Evolutionary conservation across 768 basidiomycete genomes (phyloP).

Genomic region (Infundibulicybe gibba): DNA sequence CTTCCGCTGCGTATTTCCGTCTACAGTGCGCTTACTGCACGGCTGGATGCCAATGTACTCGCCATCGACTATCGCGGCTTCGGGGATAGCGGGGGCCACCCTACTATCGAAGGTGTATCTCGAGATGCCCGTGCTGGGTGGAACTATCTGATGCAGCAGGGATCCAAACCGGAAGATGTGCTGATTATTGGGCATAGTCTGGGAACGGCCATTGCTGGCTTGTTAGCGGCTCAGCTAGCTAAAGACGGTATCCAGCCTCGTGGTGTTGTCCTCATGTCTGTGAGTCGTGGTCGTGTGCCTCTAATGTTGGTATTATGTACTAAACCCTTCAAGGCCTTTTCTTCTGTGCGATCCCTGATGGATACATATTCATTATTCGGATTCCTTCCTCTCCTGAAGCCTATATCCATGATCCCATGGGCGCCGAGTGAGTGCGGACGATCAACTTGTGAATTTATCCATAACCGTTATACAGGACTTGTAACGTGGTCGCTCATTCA

Average conservation of each 20-base stretch:
- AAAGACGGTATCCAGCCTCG: constrained; percentile 35
- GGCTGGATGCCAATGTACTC: constrained; percentile 56
- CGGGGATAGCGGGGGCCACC: constrained; percentile 63
- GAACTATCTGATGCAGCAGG: constrained; percentile 55
- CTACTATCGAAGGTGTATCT: constrained; percentile 56
- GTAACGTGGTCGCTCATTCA: constrained; percentile 51
- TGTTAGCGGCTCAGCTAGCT: constrained; percentile 44
- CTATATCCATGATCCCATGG: constrained; percentile 60
- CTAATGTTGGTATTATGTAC: not conserved
- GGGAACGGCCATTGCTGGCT: constrained; percentile 63
- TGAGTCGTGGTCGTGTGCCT: constrained; percentile 11
- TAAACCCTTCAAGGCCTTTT: constrained; percentile 39
- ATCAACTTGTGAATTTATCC: constrained; percentile 1
- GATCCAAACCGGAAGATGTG: constrained; percentile 46
- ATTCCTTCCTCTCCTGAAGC: constrained; percentile 66
- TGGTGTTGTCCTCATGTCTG: constrained; percentile 48
- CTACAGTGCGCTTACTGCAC: constrained; percentile 47
- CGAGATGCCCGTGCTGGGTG: constrained; percentile 60
- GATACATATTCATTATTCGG: constrained; percentile 66
- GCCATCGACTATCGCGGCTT: constrained; percentile 77
- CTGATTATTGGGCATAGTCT: constrained; percentile 72
- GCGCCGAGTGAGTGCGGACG: constrained; percentile 50
- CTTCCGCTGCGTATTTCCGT: constrained; percentile 45
- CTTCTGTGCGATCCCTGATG: constrained; percentile 53
- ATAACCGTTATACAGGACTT: constrained; percentile 33